phyloP scores from a whole-genome alignment of 257 asterid genomes.

The Solanum tarapatanum region DNA sequence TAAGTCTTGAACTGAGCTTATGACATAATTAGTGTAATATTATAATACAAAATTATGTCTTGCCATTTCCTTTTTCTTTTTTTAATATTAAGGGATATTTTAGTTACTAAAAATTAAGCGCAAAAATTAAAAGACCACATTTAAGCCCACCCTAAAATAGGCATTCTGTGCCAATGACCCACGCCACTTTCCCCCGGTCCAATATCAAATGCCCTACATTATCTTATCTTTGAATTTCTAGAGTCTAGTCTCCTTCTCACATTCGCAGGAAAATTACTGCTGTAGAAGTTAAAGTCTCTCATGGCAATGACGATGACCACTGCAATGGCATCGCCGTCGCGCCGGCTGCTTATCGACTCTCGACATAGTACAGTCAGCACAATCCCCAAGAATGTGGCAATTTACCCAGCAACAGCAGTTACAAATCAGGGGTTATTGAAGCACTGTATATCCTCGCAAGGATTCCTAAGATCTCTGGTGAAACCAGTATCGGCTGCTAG shows the following conservation, averaged over 20 bases:
- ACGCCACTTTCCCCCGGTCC: background rate
- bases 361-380: background rate
- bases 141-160: background rate
- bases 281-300: background rate
- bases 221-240: background rate
- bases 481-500: background rate
- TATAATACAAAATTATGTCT: background rate
- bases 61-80: background rate
- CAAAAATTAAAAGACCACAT: no score
- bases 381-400: background rate
- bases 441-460: background rate
- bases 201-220: background rate
- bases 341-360: background rate
- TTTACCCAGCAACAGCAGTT: background rate
- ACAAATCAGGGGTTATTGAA: background rate
- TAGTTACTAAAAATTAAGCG: no score
- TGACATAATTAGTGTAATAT: background rate
- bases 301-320: background rate
- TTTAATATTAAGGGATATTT: no score
- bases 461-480: background rate
- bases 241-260: background rate
- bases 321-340: background rate
- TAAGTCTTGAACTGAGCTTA: background rate
- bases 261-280: background rate
- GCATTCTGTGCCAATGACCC: background rate